Conservation (phyloP, 768 basidiomycete genomes). For the Daedaleopsis sinensis region DNA sequence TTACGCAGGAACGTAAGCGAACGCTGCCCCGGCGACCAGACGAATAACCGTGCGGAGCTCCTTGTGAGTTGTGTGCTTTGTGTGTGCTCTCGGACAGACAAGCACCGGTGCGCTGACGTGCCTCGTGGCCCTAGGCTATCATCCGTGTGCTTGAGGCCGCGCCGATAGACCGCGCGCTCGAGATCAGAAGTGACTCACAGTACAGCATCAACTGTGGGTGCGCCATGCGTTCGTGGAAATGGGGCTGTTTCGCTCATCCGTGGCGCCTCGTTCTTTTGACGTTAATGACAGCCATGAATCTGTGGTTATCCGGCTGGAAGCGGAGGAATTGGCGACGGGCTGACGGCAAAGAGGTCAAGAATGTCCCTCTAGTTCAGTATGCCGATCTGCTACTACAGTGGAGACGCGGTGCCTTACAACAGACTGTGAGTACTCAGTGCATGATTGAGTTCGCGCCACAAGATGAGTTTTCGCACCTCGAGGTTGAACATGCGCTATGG, state of each 20-base stretch:
- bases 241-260: slow-evolving; percentile 10
- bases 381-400: slow-evolving; percentile 61
- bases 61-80: slow-evolving; percentile 53
- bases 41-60: slow-evolving; percentile 88
- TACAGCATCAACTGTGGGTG: slow-evolving; percentile 80
- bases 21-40: slow-evolving; percentile 79
- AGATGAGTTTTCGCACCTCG: no score
- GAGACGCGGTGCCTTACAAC: slow-evolving; percentile 49
- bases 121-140: slow-evolving; percentile 66
- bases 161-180: slow-evolving; percentile 55
- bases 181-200: slow-evolving; percentile 83
- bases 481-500: no score
- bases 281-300: slow-evolving; percentile 73
- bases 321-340: slow-evolving; percentile 51
- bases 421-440: slow-evolving; percentile 48
- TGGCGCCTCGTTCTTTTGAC: background rate
- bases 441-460: background rate
- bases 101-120: background rate
- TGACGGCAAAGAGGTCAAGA: slow-evolving; percentile 63
- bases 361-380: slow-evolving; percentile 70
- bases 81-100: background rate
- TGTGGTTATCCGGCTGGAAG: slow-evolving; percentile 71
- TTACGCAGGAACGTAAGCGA: slow-evolving; percentile 72
- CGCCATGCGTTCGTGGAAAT: background rate
- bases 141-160: slow-evolving; percentile 78